Conservation (phyloP, 1,284 basidiomycete genomes). For the Tetrapyrgos nigripes region DNA sequence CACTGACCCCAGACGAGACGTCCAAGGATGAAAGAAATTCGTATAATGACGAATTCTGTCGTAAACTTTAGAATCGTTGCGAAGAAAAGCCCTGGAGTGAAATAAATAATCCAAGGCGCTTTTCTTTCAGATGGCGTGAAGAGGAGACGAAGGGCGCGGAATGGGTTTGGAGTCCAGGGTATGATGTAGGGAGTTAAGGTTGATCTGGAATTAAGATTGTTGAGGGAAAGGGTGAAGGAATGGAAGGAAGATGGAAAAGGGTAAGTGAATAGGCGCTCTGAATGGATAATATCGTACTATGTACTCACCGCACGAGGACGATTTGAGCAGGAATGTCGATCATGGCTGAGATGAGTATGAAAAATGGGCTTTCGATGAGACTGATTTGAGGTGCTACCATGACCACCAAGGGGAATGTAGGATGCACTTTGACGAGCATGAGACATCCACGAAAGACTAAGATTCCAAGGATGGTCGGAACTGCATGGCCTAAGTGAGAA, state of each 20-base stretch:
- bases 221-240: background rate
- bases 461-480: background rate
- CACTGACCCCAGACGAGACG: background rate
- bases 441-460: constrained; percentile 2
- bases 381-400: constrained; percentile 4
- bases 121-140: constrained; percentile 3
- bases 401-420: constrained; percentile 1
- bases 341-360: constrained; percentile 3
- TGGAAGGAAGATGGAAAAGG: too few relatives aligned
- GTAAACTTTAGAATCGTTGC: background rate
- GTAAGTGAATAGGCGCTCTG: too few relatives aligned
- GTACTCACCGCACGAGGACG: constrained; percentile 1
- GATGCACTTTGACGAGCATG: constrained; percentile 5
- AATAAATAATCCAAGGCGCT: background rate
- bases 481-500: background rate
- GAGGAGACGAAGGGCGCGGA: background rate
- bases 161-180: background rate
- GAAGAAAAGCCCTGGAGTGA: constrained; percentile 1
- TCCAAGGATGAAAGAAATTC: background rate
- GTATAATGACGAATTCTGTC: background rate
- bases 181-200: constrained; percentile 6
- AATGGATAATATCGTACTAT: background rate
- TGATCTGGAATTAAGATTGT: background rate
- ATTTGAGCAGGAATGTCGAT: constrained; percentile 2
- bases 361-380: background rate